phyloP scores from a whole-genome alignment of 1,139 yeast genomes.

The Zygosaccharomyces sapae region DNA sequence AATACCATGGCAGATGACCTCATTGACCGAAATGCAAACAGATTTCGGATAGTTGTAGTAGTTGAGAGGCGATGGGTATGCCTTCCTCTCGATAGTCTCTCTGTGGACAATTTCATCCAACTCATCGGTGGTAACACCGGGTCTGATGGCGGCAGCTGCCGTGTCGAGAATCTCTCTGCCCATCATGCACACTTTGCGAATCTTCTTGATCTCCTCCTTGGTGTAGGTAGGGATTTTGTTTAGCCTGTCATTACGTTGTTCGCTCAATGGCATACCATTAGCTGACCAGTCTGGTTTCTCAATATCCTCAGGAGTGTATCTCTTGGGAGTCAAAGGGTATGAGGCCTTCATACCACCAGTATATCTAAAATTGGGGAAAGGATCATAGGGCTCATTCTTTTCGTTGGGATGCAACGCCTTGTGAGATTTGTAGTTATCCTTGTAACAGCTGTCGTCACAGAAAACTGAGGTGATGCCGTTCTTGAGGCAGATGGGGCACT shows the following conservation, averaged over 20 bases:
- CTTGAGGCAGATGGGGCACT: constrained; percentile 91
- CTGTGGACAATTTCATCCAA: constrained; percentile 80
- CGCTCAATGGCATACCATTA: constrained; percentile 75
- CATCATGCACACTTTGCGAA: constrained; percentile 67
- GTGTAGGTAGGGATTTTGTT: constrained; percentile 60
- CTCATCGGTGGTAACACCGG: constrained; percentile 93
- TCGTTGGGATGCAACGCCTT: constrained; percentile 47
- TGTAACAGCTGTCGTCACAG: constrained; percentile 84
- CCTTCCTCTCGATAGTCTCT: constrained; percentile 83
- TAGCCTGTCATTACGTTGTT: constrained; percentile 66
- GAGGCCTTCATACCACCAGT: constrained; percentile 72
- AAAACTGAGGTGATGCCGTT: constrained; percentile 58
- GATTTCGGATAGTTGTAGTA: constrained; percentile 93
- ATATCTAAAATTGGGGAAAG: constrained; percentile 74
- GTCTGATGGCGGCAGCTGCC: constrained; percentile 76
- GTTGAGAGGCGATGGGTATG: constrained; percentile 93
- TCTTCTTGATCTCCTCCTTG: constrained; percentile 64
- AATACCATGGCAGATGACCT: constrained; percentile 94
- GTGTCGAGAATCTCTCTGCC: constrained; percentile 85
- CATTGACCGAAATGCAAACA: constrained; percentile 90
- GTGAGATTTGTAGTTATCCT: constrained; percentile 63
- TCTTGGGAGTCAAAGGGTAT: constrained; percentile 74
- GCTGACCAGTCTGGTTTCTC: constrained; percentile 79
- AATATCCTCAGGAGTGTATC: constrained; percentile 68
- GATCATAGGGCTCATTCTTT: constrained; percentile 57